These are phyloP conservation scores for Bassia scoparia DNA, from an alignment of 148 eudicot genomes.

Conservation along the genomic window DNA sequence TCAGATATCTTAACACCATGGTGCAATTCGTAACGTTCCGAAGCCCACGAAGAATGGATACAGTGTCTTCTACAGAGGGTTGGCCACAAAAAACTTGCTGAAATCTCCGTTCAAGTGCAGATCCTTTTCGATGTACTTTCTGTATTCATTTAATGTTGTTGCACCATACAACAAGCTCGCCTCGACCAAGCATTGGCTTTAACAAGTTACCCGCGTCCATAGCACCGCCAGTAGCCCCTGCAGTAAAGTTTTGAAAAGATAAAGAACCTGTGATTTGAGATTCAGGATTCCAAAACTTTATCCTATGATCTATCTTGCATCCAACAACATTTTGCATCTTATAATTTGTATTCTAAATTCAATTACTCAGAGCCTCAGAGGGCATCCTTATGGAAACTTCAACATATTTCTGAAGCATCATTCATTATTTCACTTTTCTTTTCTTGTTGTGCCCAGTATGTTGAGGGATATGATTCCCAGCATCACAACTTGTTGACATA, in stretches of 20 bases:
- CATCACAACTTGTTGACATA: too few species aligned
- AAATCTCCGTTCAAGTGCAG: slow-evolving; percentile 96
- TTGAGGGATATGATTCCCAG: too few species aligned
- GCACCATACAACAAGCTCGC: slow-evolving; percentile 97
- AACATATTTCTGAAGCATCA: background rate
- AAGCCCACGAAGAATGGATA: slow-evolving; percentile 92
- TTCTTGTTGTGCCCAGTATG: too few species aligned
- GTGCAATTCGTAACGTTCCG: slow-evolving; percentile 96
- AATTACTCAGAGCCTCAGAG: too few species aligned
- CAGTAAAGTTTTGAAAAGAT: background rate
- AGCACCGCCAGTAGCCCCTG: slow-evolving; percentile 87
- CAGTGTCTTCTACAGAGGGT: slow-evolving; percentile 94
- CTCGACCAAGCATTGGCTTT: slow-evolving; percentile 95
- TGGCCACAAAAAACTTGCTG: slow-evolving; percentile 93
- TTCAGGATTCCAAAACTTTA: background rate
- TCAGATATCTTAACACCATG: slow-evolving; percentile 98
- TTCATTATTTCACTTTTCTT: background rate
- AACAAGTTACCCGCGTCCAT: slow-evolving; percentile 88
- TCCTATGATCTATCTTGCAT: background rate
- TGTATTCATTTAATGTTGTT: slow-evolving; percentile 85
- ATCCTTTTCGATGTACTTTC: slow-evolving; percentile 94
- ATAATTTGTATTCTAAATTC: too few species aligned
- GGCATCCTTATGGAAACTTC: background rate
- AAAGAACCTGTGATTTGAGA: background rate
- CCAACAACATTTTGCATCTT: slow-evolving; percentile 1